Percentiles rank a stretch among this genome's conserved stretches.
Evolutionary conservation across 2,329 filamentous ascomycete species (phyloP).

Genomic region (Pseudodiploospora longispora): DNA sequence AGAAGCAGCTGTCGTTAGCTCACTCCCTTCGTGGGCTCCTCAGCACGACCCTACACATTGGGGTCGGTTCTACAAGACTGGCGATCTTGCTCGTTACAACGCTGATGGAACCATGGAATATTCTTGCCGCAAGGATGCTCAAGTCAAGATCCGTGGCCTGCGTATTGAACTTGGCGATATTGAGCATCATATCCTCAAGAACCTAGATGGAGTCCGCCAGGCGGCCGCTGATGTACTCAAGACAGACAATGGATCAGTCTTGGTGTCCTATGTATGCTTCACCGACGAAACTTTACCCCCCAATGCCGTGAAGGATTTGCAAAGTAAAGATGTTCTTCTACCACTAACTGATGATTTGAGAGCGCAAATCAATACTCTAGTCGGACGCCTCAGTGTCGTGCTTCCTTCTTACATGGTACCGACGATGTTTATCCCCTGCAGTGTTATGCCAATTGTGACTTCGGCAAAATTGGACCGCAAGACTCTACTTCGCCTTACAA

Average conservation of each 20-base stretch:
- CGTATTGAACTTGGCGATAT: conserved; percentile 7
- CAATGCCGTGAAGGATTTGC: not conserved
- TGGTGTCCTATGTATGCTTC: conserved; percentile 5
- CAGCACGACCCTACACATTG: not conserved
- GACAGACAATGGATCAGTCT: not conserved
- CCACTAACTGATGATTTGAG: not conserved
- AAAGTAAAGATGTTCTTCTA: not conserved
- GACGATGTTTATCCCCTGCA: conserved; percentile 1
- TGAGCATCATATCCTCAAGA: conserved; percentile 6
- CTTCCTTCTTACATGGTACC: conserved; percentile 5
- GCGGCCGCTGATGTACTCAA: conserved; percentile 4
- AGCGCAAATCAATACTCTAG: not conserved
- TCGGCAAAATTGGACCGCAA: conserved; percentile 8
- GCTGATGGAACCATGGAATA: conserved; percentile 1
- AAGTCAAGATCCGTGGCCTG: conserved; percentile 2
- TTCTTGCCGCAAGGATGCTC: not conserved
- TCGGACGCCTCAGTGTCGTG: not conserved
- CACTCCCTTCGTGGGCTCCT: conserved; percentile 1
- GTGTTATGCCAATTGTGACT: not conserved
- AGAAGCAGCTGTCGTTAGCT: not conserved
- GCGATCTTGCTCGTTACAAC: not conserved
- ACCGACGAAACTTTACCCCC: not conserved
- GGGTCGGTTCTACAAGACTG: conserved; percentile 6
- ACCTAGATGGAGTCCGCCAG: not conserved
- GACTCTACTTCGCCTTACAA: conserved; percentile 1